Evolutionary conservation across 768 basidiomycete genomes (phyloP).

Genomic region (Pleurotus ostreatus): DNA sequence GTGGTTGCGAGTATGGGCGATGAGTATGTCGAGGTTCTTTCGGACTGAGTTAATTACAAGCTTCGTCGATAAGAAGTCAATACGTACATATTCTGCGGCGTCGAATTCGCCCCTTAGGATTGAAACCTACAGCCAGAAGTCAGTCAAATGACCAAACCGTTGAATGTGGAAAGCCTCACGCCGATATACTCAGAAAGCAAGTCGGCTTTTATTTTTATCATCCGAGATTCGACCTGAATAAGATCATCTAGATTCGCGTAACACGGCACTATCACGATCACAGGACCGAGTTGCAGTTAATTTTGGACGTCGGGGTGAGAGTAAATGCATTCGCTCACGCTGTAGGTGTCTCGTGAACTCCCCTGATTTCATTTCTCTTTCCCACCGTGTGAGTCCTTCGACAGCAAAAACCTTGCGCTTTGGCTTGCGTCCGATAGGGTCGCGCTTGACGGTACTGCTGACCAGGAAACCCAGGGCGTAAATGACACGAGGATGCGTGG

Average conservation of each 20-base stretch:
- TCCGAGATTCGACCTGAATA: constrained; percentile 38
- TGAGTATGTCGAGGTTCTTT: constrained; percentile 42
- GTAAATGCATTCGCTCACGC: constrained; percentile 24
- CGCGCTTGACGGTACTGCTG: constrained; percentile 63
- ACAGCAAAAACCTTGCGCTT: constrained; percentile 66
- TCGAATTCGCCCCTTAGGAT: constrained; percentile 69
- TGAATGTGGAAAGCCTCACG: constrained; percentile 31
- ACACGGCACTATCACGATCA: constrained; percentile 37
- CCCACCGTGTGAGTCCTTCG: constrained; percentile 53
- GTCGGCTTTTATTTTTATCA: constrained; percentile 67
- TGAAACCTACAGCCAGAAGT: constrained; percentile 39
- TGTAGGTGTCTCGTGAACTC: constrained; percentile 27
- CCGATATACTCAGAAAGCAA: constrained; percentile 65
- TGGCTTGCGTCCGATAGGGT: constrained; percentile 70
- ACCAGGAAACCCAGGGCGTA: constrained; percentile 65
- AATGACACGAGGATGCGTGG: constrained; percentile 65
- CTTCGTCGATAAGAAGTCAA: not conserved
- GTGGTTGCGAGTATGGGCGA: constrained; percentile 59
- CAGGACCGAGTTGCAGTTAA: no score
- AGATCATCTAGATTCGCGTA: constrained; percentile 55
- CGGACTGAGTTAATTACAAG: not conserved
- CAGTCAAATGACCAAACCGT: not conserved
- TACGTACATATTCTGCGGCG: constrained; percentile 52
- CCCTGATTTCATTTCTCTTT: constrained; percentile 34
- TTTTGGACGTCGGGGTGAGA: no score